Conservation (phyloP, 2,329 filamentous ascomycete species). For the Hypoxylon sp. region DNA sequence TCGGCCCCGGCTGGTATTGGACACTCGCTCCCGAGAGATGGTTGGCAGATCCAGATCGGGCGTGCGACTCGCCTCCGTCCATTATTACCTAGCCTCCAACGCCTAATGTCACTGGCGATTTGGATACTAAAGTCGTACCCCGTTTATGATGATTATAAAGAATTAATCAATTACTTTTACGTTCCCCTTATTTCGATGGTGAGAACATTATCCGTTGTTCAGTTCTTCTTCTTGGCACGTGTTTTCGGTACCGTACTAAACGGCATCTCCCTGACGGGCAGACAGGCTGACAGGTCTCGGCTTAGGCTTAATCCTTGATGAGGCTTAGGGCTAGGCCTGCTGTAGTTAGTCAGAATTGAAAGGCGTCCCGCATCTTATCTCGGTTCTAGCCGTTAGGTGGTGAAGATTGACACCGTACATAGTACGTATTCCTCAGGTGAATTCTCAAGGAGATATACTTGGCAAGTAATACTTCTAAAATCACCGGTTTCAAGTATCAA, state of each 20-base stretch:
- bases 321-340: background rate
- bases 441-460: no score
- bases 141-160: background rate
- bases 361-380: constrained; percentile 4
- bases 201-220: constrained; percentile 1
- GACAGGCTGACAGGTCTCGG: background rate
- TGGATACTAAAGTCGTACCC: background rate
- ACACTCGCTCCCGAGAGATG: constrained; percentile 8
- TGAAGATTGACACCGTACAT: no score
- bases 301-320: background rate
- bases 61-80: constrained; percentile 12
- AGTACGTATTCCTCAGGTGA: no score
- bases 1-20: no score
- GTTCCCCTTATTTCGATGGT: background rate
- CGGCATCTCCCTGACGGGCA: background rate
- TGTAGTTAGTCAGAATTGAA: background rate
- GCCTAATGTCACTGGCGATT: constrained; percentile 4
- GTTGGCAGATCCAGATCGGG: background rate
- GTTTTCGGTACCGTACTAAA: constrained; percentile 26
- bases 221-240: constrained; percentile 33
- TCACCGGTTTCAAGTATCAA: no score
- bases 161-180: background rate
- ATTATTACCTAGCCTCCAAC: constrained; percentile 16
- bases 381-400: constrained; percentile 1
- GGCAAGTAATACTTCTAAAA: no score